Base-by-base conservation (phyloP, 2,329 filamentous ascomycete species). In the Phyllosticta citriasiana region DNA sequence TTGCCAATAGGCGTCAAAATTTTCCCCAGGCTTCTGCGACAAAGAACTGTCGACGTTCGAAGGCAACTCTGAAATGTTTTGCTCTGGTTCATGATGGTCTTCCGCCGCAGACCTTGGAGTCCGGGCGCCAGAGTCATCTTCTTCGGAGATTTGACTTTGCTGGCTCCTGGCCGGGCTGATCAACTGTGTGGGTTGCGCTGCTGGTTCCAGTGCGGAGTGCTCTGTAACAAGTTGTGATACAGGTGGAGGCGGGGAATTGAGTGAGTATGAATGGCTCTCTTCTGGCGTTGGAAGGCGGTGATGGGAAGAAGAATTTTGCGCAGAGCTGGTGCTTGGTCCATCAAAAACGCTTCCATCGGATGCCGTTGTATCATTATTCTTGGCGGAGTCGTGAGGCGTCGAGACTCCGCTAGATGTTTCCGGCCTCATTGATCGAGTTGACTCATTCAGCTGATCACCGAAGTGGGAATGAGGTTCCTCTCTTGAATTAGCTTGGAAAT, bases 401-500 rank as follows among this genome's bases (percentile, higher is more conserved):
- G 24, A 10, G 14, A n/a, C 12, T n/a, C n/a, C n/a, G 14, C 14
- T 47, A 4, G 12, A n/a, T 1, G 3, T 47, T 47, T 47, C 40
- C 40, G 4, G 40, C n/a, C 6, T 7, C 6, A n/a, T n/a, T n/a
- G 65, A 62, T 26, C 69, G 64, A 12, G 56, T 63, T 33, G 70
- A 66, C 58, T 61, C 52, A 24, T 72, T 72, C 55, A 77, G 66
- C 55, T 73, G 72, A 60, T 75, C 70, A 26, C 74, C 74, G 33
- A 75, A 68, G 47, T 71, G 69, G 33, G 76, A 66, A 33, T 72
- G 71, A 57, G 76, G 65, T 53, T 76, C 71, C 61, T 68, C 69
- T 60, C 71, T 69, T 7, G 73, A 74, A 4, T 72, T 70, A 57
- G 73, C 70, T 58, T 73, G 72, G 63, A 76, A 77, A 2, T 72